These are phyloP conservation scores for Rasamsonia emersonii DNA, from an alignment of 2,329 filamentous ascomycete genomes.

Conservation along the genomic window DNA sequence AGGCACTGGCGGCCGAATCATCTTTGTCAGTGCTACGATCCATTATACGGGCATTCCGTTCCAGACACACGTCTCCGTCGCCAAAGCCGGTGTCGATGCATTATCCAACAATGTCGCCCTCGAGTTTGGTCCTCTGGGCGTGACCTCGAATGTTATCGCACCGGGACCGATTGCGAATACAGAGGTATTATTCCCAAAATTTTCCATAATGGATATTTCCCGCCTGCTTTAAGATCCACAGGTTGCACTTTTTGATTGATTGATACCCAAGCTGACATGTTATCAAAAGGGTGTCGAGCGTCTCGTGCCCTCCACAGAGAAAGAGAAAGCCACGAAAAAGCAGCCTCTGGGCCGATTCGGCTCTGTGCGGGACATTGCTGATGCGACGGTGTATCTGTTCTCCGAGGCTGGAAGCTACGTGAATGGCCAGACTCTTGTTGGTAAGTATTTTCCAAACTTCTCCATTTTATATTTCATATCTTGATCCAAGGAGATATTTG, in stretches of 20 bases:
- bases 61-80: constrained; percentile 82
- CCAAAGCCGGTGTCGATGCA: constrained; percentile 85
- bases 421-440: constrained; percentile 70
- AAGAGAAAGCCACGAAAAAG: constrained; percentile 35
- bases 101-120: constrained; percentile 71
- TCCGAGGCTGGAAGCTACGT: constrained; percentile 79
- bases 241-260: too few species aligned
- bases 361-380: constrained; percentile 76
- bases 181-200: too few species aligned
- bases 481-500: neutral
- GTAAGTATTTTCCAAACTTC: constrained; percentile 23
- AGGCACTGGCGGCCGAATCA: constrained; percentile 69
- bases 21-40: constrained; percentile 84
- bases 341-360: constrained; percentile 73
- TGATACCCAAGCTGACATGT: too few species aligned
- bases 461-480: constrained; percentile 6
- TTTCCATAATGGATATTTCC: too few species aligned
- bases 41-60: constrained; percentile 82
- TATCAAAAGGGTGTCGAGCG: constrained; percentile 63
- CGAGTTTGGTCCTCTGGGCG: constrained; percentile 79
- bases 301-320: constrained; percentile 46
- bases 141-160: constrained; percentile 81
- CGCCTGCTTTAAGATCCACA: too few species aligned
- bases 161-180: constrained; percentile 81
- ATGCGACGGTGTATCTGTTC: constrained; percentile 85